Percentiles rank a stretch among this genome's conserved stretches.
Evolutionary conservation across 1,284 basidiomycete genomes (phyloP).

Genomic region (Ustilago crameri): DNA sequence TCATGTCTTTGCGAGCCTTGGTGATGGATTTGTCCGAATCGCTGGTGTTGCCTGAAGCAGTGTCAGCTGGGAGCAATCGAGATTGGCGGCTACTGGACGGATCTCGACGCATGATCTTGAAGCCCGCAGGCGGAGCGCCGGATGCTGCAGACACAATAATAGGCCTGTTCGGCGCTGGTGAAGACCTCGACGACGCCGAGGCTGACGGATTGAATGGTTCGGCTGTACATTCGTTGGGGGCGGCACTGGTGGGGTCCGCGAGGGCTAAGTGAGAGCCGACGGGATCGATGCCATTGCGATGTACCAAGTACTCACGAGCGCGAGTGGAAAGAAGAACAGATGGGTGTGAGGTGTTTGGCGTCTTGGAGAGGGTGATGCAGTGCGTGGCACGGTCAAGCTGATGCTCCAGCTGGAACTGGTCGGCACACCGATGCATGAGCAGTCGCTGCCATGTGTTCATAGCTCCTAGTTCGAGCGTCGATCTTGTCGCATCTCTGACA

Average conservation of each 20-base stretch:
- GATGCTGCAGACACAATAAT: constrained; percentile 7
- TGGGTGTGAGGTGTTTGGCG: constrained; percentile 20
- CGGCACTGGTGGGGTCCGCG: not conserved
- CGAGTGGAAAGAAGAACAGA: constrained; percentile 31
- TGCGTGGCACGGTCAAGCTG: constrained; percentile 48
- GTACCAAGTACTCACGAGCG: constrained; percentile 18
- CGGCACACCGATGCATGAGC: constrained; percentile 52
- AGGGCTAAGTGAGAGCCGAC: constrained; percentile 9
- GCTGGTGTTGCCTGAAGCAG: constrained; percentile 12
- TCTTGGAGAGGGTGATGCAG: constrained; percentile 47
- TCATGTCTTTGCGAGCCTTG: constrained; percentile 56
- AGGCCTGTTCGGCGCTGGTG: constrained; percentile 13
- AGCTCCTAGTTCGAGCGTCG: constrained; percentile 42
- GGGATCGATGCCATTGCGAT: constrained; percentile 24
- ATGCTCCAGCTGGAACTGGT: constrained; percentile 48
- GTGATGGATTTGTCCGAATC: constrained; percentile 22
- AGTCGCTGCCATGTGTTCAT: constrained; percentile 62
- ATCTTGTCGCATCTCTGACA: constrained; percentile 23
- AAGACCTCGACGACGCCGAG: constrained; percentile 8
- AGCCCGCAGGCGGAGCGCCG: constrained; percentile 16
- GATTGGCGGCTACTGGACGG: constrained; percentile 31
- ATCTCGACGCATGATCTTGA: constrained; percentile 55
- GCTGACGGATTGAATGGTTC: constrained; percentile 8
- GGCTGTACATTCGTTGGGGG: not conserved
- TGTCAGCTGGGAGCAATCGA: constrained; percentile 11